Conservation (phyloP, 2,329 filamentous ascomycete genomes). For the Drechslera avenae region DNA sequence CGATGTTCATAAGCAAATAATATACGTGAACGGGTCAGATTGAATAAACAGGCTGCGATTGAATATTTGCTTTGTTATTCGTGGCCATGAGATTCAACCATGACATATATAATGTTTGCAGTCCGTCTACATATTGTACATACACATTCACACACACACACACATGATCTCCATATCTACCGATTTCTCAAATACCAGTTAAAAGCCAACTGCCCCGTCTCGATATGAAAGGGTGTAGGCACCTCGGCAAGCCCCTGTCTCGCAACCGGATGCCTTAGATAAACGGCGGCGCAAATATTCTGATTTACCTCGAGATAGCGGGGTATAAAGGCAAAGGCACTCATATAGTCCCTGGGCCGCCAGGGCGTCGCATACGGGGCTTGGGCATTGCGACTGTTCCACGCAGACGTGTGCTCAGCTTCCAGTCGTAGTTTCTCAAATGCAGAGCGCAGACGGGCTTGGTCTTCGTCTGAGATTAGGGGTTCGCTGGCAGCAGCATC, state of each 20-base stretch:
- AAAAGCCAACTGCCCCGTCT: constrained; percentile 80
- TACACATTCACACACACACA: background rate
- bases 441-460: constrained; percentile 59
- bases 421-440: constrained; percentile 71
- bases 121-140: constrained; percentile 14
- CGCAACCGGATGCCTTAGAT: constrained; percentile 90
- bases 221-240: constrained; percentile 76
- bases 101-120: background rate
- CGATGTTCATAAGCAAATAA: too few relatives aligned
- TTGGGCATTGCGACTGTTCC: constrained; percentile 46
- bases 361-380: constrained; percentile 90
- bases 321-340: constrained; percentile 91
- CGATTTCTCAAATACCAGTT: constrained; percentile 91
- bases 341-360: constrained; percentile 84
- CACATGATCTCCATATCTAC: constrained; percentile 55
- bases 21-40: too few relatives aligned
- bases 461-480: constrained; percentile 58
- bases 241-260: constrained; percentile 74
- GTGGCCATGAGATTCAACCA: too few relatives aligned
- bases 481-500: constrained; percentile 16
- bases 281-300: constrained; percentile 93
- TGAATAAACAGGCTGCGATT: too few relatives aligned
- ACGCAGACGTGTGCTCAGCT: constrained; percentile 72
- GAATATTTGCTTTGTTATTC: too few relatives aligned
- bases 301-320: constrained; percentile 97